Evolutionary conservation across 257 asterid species (phyloP).

Genomic region (Nicotiana noctiflora): DNA sequence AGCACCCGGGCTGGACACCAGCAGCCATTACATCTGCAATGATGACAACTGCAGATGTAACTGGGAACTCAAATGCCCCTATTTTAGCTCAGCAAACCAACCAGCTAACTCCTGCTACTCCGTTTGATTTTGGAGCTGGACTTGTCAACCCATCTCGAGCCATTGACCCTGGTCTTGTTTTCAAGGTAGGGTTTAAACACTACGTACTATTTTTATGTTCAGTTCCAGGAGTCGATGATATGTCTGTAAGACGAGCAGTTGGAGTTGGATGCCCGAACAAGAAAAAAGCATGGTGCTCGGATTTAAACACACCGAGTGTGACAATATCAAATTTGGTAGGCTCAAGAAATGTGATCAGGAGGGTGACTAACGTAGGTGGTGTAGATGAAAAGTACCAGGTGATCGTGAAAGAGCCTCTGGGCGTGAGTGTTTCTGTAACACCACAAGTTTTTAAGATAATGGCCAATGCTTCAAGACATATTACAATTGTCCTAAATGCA

Average conservation of each 20-base stretch:
- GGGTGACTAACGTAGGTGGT: slow-evolving; percentile 47
- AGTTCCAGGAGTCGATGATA: slow-evolving; percentile 59
- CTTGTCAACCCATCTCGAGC: slow-evolving; percentile 50
- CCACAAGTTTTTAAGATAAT: slow-evolving; percentile 37
- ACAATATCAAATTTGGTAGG: slow-evolving; percentile 56
- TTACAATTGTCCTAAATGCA: slow-evolving; percentile 33
- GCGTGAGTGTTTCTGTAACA: slow-evolving; percentile 35
- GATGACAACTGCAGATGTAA: slow-evolving; percentile 55
- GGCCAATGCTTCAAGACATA: slow-evolving; percentile 39
- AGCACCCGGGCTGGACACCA: slow-evolving; percentile 52
- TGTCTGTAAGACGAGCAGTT: slow-evolving; percentile 39
- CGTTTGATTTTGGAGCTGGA: slow-evolving; percentile 65
- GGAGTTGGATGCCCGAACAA: slow-evolving; percentile 42
- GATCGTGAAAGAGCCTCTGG: slow-evolving; percentile 39
- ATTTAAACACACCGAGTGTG: slow-evolving; percentile 53
- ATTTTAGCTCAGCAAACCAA: slow-evolving; percentile 34
- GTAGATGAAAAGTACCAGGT: slow-evolving; percentile 44
- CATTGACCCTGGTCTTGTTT: slow-evolving; percentile 58
- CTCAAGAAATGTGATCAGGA: slow-evolving; percentile 39
- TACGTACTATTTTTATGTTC: slow-evolving; percentile 48
- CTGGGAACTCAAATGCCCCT: slow-evolving; percentile 33
- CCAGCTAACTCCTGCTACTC: slow-evolving; percentile 44
- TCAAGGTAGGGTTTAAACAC: slow-evolving; percentile 36
- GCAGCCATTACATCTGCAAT: slow-evolving; percentile 57
- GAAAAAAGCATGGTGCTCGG: slow-evolving; percentile 48